These are phyloP conservation scores for Cryptococcus amylolentus DNA, from an alignment of 1,284 basidiomycete genomes.

Conservation along the genomic window DNA sequence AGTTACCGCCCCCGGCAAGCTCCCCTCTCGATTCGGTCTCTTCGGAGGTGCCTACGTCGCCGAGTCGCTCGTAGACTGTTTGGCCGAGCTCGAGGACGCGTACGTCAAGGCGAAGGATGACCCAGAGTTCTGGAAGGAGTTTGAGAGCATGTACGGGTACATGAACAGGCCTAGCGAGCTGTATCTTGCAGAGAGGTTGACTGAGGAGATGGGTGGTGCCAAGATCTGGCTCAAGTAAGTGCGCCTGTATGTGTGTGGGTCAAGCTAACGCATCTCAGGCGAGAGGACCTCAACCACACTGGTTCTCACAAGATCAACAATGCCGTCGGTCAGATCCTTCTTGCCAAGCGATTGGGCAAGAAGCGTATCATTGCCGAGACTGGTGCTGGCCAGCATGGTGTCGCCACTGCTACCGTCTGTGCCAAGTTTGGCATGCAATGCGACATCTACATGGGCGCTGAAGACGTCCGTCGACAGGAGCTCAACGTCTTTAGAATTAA, in stretches of 20 bases:
- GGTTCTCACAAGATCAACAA: conserved; percentile 98
- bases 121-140: conserved; percentile 91
- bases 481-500: conserved; percentile 97
- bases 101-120: conserved; percentile 83
- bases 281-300: conserved; percentile 71
- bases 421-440: conserved; percentile 96
- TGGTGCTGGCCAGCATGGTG: conserved; percentile 97
- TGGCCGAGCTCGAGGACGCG: conserved; percentile 85
- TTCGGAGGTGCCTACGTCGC: conserved; percentile 98
- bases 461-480: conserved; percentile 91
- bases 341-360: conserved; percentile 90
- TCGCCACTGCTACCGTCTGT: conserved; percentile 96
- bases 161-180: conserved; percentile 72
- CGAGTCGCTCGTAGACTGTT: conserved; percentile 86
- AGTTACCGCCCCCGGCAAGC: conserved; percentile 49
- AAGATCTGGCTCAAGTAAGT: conserved; percentile 93
- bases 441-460: conserved; percentile 97
- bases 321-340: conserved; percentile 89
- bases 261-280: conserved; percentile 18
- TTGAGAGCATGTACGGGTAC: conserved; percentile 82
- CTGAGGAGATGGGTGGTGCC: conserved; percentile 75
- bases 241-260: not conserved
- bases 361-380: conserved; percentile 98
- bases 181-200: conserved; percentile 71
- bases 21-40: conserved; percentile 84